phyloP scores from a whole-genome alignment of 2,329 filamentous ascomycete genomes.

The Eurotiales sp. region DNA sequence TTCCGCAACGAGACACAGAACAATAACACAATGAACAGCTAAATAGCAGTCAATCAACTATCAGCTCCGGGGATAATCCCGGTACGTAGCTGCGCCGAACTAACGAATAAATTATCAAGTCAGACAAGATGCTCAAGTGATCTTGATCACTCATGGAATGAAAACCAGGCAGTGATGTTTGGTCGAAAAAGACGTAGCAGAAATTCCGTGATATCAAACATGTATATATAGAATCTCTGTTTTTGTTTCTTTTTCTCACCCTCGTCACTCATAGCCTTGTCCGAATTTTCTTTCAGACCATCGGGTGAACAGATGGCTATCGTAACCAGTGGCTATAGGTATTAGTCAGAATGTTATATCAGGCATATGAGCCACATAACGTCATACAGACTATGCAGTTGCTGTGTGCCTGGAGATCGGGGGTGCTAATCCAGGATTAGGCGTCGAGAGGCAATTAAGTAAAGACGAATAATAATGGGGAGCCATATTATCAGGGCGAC shows the following conservation, averaged over 20 bases:
- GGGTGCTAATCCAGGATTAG: neutral
- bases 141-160: slow-evolving; percentile 5
- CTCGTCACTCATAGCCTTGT: neutral
- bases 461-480: neutral
- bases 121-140: neutral
- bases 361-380: neutral
- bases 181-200: neutral
- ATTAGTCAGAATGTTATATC: neutral
- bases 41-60: neutral
- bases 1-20: neutral
- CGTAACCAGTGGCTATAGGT: neutral
- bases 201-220: neutral
- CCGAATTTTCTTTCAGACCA: neutral
- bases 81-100: neutral
- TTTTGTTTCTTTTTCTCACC: slow-evolving; percentile 4
- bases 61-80: slow-evolving; percentile 5
- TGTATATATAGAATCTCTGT: neutral
- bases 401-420: neutral
- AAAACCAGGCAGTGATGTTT: neutral
- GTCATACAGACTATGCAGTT: neutral
- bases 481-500: neutral
- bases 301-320: neutral
- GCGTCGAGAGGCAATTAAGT: neutral
- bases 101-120: neutral
- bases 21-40: too few relatives aligned